A percentile compares a stretch with the other conserved stretches of the same genome.
Evolutionary conservation across 805 yeast genomes (phyloP).

Genomic region (Candida orba): DNA sequence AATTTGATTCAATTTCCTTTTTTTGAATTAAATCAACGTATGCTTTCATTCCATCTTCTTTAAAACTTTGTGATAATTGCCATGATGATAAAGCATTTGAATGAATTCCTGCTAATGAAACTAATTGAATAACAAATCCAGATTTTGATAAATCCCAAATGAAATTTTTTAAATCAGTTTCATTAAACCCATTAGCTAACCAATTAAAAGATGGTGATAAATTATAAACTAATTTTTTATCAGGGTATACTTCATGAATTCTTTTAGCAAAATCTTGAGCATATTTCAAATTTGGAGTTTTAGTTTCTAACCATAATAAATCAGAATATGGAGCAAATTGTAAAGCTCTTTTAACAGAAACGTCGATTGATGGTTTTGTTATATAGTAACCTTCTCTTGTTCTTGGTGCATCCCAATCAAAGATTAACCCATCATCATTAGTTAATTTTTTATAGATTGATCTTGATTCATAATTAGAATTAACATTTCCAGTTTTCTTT

Average conservation of each 20-base stretch:
- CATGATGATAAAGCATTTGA: slow-evolving; percentile 44
- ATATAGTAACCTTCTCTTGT: slow-evolving; percentile 52
- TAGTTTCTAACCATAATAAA: slow-evolving; percentile 56
- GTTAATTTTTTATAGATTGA: slow-evolving; percentile 17
- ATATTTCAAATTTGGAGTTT: slow-evolving; percentile 44
- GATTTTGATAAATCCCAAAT: slow-evolving; percentile 47
- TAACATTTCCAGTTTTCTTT: slow-evolving; percentile 7
- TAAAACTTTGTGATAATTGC: slow-evolving; percentile 42
- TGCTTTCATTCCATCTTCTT: slow-evolving; percentile 50
- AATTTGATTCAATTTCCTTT: slow-evolving; percentile 35
- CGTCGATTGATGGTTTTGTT: slow-evolving; percentile 41
- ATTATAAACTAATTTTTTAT: slow-evolving; percentile 52
- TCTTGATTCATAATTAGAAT: slow-evolving; percentile 15
- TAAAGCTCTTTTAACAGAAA: slow-evolving; percentile 47
- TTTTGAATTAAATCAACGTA: slow-evolving; percentile 47
- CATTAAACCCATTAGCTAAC: slow-evolving; percentile 48
- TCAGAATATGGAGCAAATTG: slow-evolving; percentile 54
- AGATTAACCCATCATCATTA: slow-evolving; percentile 18
- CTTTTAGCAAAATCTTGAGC: slow-evolving; percentile 27
- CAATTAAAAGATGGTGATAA: slow-evolving; percentile 57
- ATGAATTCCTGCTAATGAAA: slow-evolving; percentile 56
- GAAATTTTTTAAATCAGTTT: slow-evolving; percentile 38
- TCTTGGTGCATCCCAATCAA: slow-evolving; percentile 56
- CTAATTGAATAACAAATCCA: slow-evolving; percentile 53
- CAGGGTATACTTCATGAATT: slow-evolving; percentile 42